Evolutionary conservation across 2,329 filamentous ascomycete genomes (phyloP), one percentile per base, ranked within the genome.

Genomic region (Aspergillus sp.): DNA sequence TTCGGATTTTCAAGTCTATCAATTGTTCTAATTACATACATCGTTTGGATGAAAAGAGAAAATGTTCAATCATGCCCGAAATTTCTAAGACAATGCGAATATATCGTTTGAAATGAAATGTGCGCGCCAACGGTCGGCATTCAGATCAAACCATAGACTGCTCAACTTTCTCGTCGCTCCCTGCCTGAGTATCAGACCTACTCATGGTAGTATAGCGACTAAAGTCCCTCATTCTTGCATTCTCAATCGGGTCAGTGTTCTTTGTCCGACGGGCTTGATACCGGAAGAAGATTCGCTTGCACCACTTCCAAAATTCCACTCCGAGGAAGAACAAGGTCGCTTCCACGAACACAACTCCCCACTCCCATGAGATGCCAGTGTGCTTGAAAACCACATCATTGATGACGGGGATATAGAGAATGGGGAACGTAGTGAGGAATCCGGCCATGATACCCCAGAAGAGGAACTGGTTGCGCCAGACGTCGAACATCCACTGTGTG

Each of bases 401-500:
- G 53, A 87, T 71, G 8, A 78, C 78, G 0, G 85, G 85, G 41
- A 88, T 86, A 54, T 88, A 88, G 0, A 83, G 65, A 4, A 76
- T 75, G 0, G 80, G 79, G 50, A 83, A 79, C 1, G 80, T 72
- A 3, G 75, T 73, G 27, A 82, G 50, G 48, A 77, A 77, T 7
- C 79, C 81, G 6, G 76, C 59, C 31, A 78, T 70, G 46, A 86
- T 75, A 27, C 81, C 75, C 69, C 75, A 85, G 72, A 85, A 86
- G 13, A 86, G 70, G 69, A 89, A 87, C 63, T 82, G 72, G 70
- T 89, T 90, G 49, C 78, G 71, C 83, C 83, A 86, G 39, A 88
- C 73, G 54, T 86, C 82, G 45, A 74, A 55, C 56, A 81, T 74
- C 82, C 83, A 88, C 56, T 85, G 79, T 0, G 79, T 82, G 44